These are phyloP conservation scores for Termitomyces sp. DNA, from an alignment of 768 basidiomycete species.

Conservation along the genomic window DNA sequence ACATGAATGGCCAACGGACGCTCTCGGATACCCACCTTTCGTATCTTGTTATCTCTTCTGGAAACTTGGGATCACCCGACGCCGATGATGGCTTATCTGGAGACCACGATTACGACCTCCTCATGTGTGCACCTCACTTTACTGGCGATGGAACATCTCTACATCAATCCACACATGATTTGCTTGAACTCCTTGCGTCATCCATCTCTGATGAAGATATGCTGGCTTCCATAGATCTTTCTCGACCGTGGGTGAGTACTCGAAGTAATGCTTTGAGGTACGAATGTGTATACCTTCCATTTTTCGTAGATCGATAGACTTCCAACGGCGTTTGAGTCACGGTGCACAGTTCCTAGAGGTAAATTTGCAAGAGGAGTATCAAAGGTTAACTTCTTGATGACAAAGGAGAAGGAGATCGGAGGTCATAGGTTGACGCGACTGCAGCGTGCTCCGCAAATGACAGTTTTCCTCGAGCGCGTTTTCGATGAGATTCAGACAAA, in stretches of 20 bases:
- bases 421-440: slow-evolving; percentile 51
- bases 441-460: slow-evolving; percentile 32
- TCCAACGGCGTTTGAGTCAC: slow-evolving; percentile 25
- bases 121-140: slow-evolving; percentile 63
- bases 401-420: slow-evolving; percentile 47
- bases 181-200: slow-evolving; percentile 40
- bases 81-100: slow-evolving; percentile 6
- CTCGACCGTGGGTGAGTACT: slow-evolving; percentile 17
- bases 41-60: slow-evolving; percentile 35
- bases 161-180: slow-evolving; percentile 62
- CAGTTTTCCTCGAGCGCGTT: slow-evolving; percentile 26
- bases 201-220: slow-evolving; percentile 20
- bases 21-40: slow-evolving; percentile 51
- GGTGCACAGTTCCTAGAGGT: slow-evolving; percentile 17
- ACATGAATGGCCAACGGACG: slow-evolving; percentile 60
- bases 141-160: slow-evolving; percentile 68
- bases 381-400: slow-evolving; percentile 43
- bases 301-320: slow-evolving; percentile 11
- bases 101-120: slow-evolving; percentile 31
- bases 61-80: not conserved
- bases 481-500: slow-evolving; percentile 31
- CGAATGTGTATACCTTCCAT: not conserved
- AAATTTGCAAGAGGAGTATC: slow-evolving; percentile 33
- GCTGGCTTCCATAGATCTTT: slow-evolving; percentile 10
- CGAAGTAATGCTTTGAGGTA: not conserved